Evolutionary conservation across 345 rosid species (phyloP).

Genomic region (Mangifera indica): DNA sequence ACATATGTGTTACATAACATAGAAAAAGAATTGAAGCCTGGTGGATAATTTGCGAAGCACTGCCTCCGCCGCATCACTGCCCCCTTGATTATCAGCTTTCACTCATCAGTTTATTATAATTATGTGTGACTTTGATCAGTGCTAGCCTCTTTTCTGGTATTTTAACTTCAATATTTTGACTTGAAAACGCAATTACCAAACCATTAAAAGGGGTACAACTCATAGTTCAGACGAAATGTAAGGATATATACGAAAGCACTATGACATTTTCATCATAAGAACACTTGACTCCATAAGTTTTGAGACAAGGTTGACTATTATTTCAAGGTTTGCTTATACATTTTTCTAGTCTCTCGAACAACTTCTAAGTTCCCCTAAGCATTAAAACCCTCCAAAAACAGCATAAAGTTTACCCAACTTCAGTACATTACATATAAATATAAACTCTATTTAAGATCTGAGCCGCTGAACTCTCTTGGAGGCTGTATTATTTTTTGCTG

Average conservation of each 20-base stretch:
- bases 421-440: constrained; percentile 23
- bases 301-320: constrained; percentile 36
- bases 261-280: constrained; percentile 17
- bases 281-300: constrained; percentile 26
- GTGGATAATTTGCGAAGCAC: too few species aligned
- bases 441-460: constrained; percentile 27
- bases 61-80: too few species aligned
- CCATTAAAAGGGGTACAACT: not conserved
- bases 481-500: constrained; percentile 24
- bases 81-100: too few species aligned
- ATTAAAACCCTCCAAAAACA: constrained; percentile 29
- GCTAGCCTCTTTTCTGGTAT: too few species aligned
- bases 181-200: too few species aligned
- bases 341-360: constrained; percentile 24
- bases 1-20: too few species aligned
- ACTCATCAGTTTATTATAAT: too few species aligned
- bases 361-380: constrained; percentile 20
- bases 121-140: too few species aligned
- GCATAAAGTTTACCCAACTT: constrained; percentile 23
- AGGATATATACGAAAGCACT: not conserved
- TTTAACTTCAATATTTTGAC: too few species aligned
- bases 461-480: constrained; percentile 10
- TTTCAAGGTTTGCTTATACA: constrained; percentile 37
- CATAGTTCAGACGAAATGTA: not conserved
- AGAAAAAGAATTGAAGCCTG: too few species aligned